These are phyloP conservation scores for Globisporangium camurandrum DNA, from an alignment of 352 stramenopile species.

Conservation along the genomic window DNA sequence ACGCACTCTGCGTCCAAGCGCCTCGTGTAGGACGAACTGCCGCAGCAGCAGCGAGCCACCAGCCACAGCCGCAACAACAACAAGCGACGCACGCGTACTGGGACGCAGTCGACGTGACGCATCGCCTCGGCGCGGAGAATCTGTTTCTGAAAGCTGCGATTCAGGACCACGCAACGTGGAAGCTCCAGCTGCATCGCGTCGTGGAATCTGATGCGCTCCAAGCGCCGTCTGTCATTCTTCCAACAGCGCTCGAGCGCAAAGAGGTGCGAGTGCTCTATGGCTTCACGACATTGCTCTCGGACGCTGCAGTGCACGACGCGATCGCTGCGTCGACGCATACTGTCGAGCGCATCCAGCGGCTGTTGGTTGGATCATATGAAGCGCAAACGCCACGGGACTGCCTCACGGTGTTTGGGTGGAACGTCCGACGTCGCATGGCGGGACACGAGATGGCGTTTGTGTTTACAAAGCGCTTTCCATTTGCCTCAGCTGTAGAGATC, in stretches of 20 bases:
- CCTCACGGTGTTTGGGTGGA: conserved; percentile 36
- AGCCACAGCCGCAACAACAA: background rate
- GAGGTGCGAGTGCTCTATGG: conserved; percentile 30
- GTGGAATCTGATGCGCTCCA: conserved; percentile 30
- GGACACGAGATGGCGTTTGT: conserved; percentile 29
- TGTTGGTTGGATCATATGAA: no score
- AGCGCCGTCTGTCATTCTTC: no score
- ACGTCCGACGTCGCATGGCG: conserved; percentile 23
- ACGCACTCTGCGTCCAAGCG: conserved; percentile 23
- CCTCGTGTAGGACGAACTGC: no score
- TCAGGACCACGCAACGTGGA: conserved; percentile 37
- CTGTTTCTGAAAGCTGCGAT: conserved; percentile 36
- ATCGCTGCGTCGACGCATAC: conserved; percentile 28
- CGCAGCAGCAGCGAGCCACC: background rate
- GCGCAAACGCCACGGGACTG: conserved; percentile 8
- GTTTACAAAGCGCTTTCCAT: conserved; percentile 31
- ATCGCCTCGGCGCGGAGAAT: conserved; percentile 46
- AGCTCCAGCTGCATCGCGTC: conserved; percentile 36
- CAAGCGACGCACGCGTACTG: conserved; percentile 14
- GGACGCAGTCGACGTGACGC: conserved; percentile 18
- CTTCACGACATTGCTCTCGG: conserved; percentile 25
- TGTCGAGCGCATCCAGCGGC: conserved; percentile 25
- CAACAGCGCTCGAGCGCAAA: conserved; percentile 18
- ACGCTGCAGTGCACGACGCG: conserved; percentile 22
- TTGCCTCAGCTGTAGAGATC: conserved; percentile 20